Percentiles rank a stretch among this genome's conserved stretches.
Conservation (phyloP, 768 basidiomycete genomes). For the Mycena polygramma region DNA sequence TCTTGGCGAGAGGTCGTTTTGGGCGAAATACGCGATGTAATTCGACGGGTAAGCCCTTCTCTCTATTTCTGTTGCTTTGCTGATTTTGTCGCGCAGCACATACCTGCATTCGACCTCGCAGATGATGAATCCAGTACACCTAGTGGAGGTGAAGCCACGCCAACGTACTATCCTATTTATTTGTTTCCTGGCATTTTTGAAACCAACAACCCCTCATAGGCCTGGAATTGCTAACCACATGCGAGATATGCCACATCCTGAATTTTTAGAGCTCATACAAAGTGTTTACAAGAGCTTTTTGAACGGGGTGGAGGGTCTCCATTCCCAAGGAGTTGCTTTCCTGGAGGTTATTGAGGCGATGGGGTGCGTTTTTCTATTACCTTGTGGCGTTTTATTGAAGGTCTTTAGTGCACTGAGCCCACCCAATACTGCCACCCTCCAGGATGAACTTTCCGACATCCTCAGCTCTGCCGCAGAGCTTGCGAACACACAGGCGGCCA, state of each 20-base stretch:
- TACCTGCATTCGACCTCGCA: conserved; percentile 68
- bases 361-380: conserved; percentile 42
- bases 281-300: conserved; percentile 73
- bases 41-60: conserved; percentile 67
- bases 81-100: conserved; percentile 34
- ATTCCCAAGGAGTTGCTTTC: conserved; percentile 70
- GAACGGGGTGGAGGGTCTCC: conserved; percentile 76
- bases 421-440: conserved; percentile 59
- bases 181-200: not conserved
- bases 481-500: conserved; percentile 85
- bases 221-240: conserved; percentile 67
- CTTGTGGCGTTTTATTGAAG: conserved; percentile 8
- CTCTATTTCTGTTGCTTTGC: conserved; percentile 5
- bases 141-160: conserved; percentile 15
- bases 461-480: conserved; percentile 87
- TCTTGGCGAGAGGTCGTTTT: conserved; percentile 81
- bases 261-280: conserved; percentile 75
- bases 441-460: conserved; percentile 81
- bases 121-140: conserved; percentile 56
- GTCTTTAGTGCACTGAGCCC: conserved; percentile 52
- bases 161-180: conserved; percentile 23
- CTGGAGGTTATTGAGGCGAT: conserved; percentile 68
- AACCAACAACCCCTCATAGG: conserved; percentile 43
- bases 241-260: conserved; percentile 73
- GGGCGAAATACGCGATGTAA: conserved; percentile 66